phyloP scores from a whole-genome alignment of 148 eudicot genomes.

The Gaultheria prostrata region DNA sequence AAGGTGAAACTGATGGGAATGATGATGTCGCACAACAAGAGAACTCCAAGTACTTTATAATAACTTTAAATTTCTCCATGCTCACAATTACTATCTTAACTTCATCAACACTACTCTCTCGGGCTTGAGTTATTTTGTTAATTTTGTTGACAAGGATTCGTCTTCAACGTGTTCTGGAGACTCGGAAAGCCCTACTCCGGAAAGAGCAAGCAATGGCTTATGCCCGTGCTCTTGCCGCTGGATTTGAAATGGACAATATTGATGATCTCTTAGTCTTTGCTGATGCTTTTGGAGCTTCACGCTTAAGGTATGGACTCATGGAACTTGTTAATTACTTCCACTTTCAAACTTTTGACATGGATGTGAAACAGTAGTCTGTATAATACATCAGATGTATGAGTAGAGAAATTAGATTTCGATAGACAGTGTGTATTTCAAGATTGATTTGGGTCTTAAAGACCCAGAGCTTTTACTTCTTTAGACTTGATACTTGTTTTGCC shows the following conservation, averaged over 20 bases:
- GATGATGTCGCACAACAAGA: constrained; percentile 35
- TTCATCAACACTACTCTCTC: neutral
- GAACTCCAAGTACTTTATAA: constrained; percentile 42
- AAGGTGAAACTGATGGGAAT: constrained; percentile 31
- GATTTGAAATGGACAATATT: constrained; percentile 46
- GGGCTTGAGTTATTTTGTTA: constrained; percentile 16
- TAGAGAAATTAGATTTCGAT: neutral
- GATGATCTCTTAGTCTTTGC: constrained; percentile 52
- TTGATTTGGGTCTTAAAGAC: constrained; percentile 1
- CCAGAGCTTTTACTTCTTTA: neutral
- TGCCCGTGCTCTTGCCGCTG: constrained; percentile 60
- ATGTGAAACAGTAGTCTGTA: neutral
- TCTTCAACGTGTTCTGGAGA: constrained; percentile 48
- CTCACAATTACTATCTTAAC: neutral
- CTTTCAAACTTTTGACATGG: neutral
- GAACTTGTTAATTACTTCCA: neutral
- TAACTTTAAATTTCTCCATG: neutral
- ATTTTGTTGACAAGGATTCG: constrained; percentile 31
- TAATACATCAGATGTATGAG: neutral
- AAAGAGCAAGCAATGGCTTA: constrained; percentile 72
- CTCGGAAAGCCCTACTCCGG: constrained; percentile 48
- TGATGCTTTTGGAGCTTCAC: constrained; percentile 53
- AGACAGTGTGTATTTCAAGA: neutral
- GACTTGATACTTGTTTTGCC: neutral
- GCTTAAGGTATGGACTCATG: constrained; percentile 34